Base-by-base conservation (phyloP, 176 grass and related monocot genomes). In the Phragmites australis region DNA sequence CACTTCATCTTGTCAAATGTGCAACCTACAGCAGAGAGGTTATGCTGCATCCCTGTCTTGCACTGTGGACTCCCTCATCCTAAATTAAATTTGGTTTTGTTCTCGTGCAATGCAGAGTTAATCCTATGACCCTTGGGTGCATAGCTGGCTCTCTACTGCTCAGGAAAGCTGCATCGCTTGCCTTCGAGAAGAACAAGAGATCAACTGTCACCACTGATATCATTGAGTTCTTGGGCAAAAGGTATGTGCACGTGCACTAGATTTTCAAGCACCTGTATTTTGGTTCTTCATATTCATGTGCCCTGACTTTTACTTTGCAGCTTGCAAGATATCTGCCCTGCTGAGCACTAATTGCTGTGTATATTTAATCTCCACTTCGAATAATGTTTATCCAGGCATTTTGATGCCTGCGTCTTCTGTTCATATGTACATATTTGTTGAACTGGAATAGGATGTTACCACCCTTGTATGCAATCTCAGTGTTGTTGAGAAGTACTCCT, bases 41-140 rank as follows among this genome's bases (percentile, higher is more conserved):
- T 87, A 49, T 82, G 17, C 19, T 71, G 39, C 15, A 68, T 26
- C 49, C 60, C 17, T 89, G 26, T 85, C 0, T 31, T 16, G 34
- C 46, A 68, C n/a, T 54, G 13, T 31, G 18, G 27, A 67, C 42
- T 88, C 23, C 19, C n/a, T 52, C 14, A 39, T 53, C n/a, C 8
- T 70, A 59, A 70, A 31, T 11, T 31, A 68, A 54, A 13, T 54
- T 51, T 39, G 31, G 3, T 39, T 77, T 31, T 21, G 5, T 76
- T 27, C 25, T 79, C 4, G 10, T 75, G 50, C 8, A 29, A 48
- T 77, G 44, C 75, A 97, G 95, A 41, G 70, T 90, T 22, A 97
- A 97, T 83, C 88, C 95, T 26, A 94, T 93, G 92, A 79, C 90
- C 3, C 92, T 97, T 47, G 92, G 92, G 30, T 91, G 92, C 70